phyloP scores from a whole-genome alignment of 2,329 filamentous ascomycete genomes.

The Aspergillus pseudotamarii region DNA sequence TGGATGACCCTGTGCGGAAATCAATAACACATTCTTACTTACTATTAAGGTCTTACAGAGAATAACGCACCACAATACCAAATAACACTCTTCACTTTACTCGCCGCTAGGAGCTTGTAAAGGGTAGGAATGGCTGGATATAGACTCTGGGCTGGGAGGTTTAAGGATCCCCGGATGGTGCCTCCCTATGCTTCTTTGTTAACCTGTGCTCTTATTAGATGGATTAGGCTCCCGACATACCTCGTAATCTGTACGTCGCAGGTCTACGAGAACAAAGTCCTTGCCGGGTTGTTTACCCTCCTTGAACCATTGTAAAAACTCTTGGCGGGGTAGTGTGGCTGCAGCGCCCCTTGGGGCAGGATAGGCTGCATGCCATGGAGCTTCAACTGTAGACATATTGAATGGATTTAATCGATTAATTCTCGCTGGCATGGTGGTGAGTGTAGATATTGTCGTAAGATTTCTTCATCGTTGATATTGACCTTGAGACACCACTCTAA shows the following conservation, averaged over 20 bases:
- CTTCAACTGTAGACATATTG: neutral
- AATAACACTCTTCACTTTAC: slow-evolving; percentile 36
- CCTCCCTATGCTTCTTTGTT: slow-evolving; percentile 50
- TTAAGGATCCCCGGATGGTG: slow-evolving; percentile 60
- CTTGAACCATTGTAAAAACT: slow-evolving; percentile 42
- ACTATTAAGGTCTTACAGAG: neutral
- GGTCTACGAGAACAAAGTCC: slow-evolving; percentile 50
- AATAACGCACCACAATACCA: slow-evolving; percentile 46
- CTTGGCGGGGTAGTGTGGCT: slow-evolving; percentile 33
- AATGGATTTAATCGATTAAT: neutral
- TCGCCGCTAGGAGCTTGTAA: slow-evolving; percentile 34
- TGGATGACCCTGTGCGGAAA: slow-evolving; percentile 52
- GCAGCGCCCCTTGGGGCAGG: slow-evolving; percentile 38
- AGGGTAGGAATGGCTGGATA: slow-evolving; percentile 41
- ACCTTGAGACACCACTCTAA: neutral
- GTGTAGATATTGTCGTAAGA: neutral
- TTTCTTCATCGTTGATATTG: neutral
- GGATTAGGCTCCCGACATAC: slow-evolving; percentile 28
- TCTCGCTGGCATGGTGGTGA: neutral
- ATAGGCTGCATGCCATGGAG: slow-evolving; percentile 48
- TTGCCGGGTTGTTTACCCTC: slow-evolving; percentile 29
- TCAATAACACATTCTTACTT: neutral
- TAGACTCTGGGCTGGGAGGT: slow-evolving; percentile 46
- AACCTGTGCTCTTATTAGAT: slow-evolving; percentile 3
- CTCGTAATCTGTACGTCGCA: slow-evolving; percentile 51